Conservation (phyloP, 1,284 basidiomycete genomes). For the Irpex lacteus region DNA sequence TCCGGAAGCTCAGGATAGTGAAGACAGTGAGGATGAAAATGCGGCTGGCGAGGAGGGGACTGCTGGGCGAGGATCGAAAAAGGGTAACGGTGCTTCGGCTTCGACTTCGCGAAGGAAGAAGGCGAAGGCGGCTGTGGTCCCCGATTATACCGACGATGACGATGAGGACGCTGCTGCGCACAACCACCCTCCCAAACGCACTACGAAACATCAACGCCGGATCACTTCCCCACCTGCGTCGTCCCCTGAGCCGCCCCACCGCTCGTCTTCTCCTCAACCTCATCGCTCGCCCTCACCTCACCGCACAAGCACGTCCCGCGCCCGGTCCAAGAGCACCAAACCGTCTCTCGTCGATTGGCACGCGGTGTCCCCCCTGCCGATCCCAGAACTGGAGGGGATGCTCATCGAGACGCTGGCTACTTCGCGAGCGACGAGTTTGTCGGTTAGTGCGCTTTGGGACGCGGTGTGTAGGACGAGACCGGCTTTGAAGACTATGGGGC, state of each 20-base stretch:
- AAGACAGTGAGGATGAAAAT: neutral
- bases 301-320: neutral
- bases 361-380: conserved; percentile 21
- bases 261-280: neutral
- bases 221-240: conserved; percentile 4
- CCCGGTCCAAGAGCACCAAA: neutral
- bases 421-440: conserved; percentile 65
- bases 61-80: neutral
- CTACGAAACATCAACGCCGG: neutral
- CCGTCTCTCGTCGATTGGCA: conserved; percentile 6
- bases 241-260: neutral
- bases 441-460: conserved; percentile 52
- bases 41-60: neutral
- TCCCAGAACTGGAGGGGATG: conserved; percentile 43
- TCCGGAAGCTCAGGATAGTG: neutral
- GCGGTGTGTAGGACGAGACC: conserved; percentile 53
- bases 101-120: neutral
- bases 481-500: conserved; percentile 28
- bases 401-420: conserved; percentile 71
- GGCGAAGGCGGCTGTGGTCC: neutral
- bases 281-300: neutral
- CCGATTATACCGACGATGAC: neutral
- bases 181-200: neutral
- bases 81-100: neutral
- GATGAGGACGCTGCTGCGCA: neutral